Percentiles rank a stretch among this genome's conserved stretches.
Conservation (phyloP, 2,329 filamentous ascomycete genomes). For the Didymella segeticola region DNA sequence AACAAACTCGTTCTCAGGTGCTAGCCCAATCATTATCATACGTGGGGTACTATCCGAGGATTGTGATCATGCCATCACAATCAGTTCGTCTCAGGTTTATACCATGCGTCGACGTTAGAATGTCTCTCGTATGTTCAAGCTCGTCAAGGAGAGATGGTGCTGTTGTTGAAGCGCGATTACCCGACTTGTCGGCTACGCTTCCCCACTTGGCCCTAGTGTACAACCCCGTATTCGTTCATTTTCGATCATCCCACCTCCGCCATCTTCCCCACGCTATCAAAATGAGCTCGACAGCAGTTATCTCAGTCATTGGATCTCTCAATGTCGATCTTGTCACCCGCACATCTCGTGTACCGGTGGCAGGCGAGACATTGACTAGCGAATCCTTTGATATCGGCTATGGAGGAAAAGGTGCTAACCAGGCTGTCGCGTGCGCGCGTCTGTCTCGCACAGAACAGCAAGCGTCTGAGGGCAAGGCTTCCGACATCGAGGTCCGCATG, state of each 20-base stretch:
- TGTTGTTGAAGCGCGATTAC: neutral
- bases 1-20: no score
- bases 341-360: constrained; percentile 80
- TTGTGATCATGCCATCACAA: no score
- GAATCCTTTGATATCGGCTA: constrained; percentile 79
- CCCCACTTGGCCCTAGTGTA: neutral
- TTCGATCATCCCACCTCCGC: constrained; percentile 10
- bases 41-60: no score
- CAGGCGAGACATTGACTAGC: constrained; percentile 87
- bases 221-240: constrained; percentile 4
- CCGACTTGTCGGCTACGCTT: constrained; percentile 5
- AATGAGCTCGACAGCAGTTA: constrained; percentile 55
- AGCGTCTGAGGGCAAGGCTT: constrained; percentile 26
- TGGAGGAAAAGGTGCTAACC: constrained; percentile 95
- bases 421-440: constrained; percentile 87
- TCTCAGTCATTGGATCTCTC: constrained; percentile 88
- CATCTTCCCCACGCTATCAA: constrained; percentile 7
- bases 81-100: no score
- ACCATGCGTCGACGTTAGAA: neutral
- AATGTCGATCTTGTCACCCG: constrained; percentile 94
- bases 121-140: no score
- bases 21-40: no score
- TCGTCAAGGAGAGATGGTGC: neutral
- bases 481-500: constrained; percentile 56
- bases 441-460: constrained; percentile 66